phyloP scores from a whole-genome alignment of 2,329 filamentous ascomycete genomes.

The Colletotrichum horii region DNA sequence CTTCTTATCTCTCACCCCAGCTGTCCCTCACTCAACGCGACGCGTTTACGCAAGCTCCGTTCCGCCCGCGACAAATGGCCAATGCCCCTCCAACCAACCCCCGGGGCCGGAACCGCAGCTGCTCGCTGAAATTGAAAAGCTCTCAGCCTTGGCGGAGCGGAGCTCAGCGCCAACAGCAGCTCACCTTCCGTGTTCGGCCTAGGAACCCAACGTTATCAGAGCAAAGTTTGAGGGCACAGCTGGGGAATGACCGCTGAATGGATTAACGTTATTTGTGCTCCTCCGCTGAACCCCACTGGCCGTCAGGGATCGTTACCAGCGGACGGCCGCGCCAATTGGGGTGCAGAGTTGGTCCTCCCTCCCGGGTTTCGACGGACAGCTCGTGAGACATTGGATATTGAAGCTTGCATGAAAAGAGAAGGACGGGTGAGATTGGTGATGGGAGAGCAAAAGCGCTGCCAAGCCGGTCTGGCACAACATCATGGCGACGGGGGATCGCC shows the following conservation, averaged over 20 bases:
- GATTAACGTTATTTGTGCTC: slow-evolving; percentile 15
- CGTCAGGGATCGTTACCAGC: not conserved
- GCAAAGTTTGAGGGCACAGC: not conserved
- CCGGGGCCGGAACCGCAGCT: not conserved
- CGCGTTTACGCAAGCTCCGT: not conserved
- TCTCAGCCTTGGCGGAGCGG: not conserved
- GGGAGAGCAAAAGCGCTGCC: not conserved
- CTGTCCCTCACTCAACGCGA: not conserved
- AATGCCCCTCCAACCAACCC: not conserved
- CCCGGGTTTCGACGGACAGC: not conserved
- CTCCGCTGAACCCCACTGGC: not conserved
- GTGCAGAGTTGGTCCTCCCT: not conserved
- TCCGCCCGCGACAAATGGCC: not conserved
- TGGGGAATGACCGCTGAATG: not conserved
- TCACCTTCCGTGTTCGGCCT: slow-evolving; percentile 15
- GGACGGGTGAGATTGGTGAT: not conserved
- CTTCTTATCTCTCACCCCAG: not conserved
- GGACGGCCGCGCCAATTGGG: not conserved
- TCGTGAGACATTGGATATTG: not conserved
- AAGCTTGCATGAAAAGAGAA: slow-evolving; percentile 8
- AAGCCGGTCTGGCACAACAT: not conserved
- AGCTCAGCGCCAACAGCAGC: not conserved
- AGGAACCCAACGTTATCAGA: slow-evolving; percentile 4
- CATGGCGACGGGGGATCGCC: not conserved
- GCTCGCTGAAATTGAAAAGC: not conserved